Evolutionary conservation across 2,329 filamentous ascomycete genomes (phyloP), one percentile per base, ranked within the genome.

Genomic region (Neonectria coccinea): DNA sequence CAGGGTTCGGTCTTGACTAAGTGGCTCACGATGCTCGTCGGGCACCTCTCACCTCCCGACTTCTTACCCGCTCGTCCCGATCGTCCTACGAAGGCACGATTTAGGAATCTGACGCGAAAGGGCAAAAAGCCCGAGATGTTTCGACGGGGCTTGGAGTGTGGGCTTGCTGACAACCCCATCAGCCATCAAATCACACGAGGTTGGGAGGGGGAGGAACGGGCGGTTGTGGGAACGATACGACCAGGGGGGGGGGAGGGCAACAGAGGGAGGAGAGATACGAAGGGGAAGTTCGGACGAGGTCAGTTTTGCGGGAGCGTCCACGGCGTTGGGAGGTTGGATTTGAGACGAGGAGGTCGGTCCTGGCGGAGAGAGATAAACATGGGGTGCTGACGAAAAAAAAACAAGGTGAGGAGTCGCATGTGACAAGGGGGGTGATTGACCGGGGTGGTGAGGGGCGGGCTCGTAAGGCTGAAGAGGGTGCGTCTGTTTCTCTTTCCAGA

Each of bases 381-480:
- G 51, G 47, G 48, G 54, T 62, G 66, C 62, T 68, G 60, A 67
- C 61, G 58, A 56, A 31, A 33, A 47, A 25, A 56, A 31, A 33
- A 47, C 6, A 31, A 57, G 48, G 39, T 36, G 53, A 50, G 52
- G 39, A 55, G 61, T 56, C 61, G 56, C 64, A 66, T 59, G 42
- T 50, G 64, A 65, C 70, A 66, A 69, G 70, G 70, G 68, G 44
- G 16, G 64, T 7, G 59, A 60, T 63, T 10, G 59, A 62, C 65
- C 33, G 53, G 60, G 61, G 65, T 67, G 59, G 70, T 71, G 70
- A 66, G 71, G 56, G 67, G 61, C 59, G 27, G 25, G 48, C 67
- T 65, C 68, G 71, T 73, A 73, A 73, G 71, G 71, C 71, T 73
- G 71, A 73, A 73, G 70, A 73, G 66, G 68, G 62, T 70, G 62